Evolutionary conservation across 176 grass and related monocot genomes (phyloP).

Genomic region (Cocos nucifera): DNA sequence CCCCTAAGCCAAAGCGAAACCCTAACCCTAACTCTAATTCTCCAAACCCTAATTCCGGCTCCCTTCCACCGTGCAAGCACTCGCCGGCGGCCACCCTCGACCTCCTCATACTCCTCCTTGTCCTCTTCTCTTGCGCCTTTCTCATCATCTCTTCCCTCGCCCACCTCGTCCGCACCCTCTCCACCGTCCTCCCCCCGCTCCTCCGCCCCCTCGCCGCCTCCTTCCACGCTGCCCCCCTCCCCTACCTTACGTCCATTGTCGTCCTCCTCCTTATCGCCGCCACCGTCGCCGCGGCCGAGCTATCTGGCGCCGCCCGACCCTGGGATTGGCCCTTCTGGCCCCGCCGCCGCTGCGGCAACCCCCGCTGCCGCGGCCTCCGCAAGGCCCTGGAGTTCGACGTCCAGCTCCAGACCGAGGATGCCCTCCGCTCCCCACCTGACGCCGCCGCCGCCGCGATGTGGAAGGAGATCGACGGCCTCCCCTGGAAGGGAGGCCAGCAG

Average conservation of each 20-base stretch:
- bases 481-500: conserved; percentile 80
- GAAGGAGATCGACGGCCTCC: conserved; percentile 87
- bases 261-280: conserved; percentile 29
- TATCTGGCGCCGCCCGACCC: conserved; percentile 31
- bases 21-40: too few relatives aligned
- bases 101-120: conserved; percentile 84
- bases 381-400: conserved; percentile 94
- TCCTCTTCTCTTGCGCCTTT: conserved; percentile 68
- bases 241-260: conserved; percentile 29
- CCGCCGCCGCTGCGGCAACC: conserved; percentile 63
- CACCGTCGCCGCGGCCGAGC: conserved; percentile 13
- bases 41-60: conserved; percentile 24
- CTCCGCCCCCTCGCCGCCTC: conserved; percentile 11
- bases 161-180: conserved; percentile 49
- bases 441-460: conserved; percentile 49
- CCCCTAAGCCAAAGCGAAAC: too few relatives aligned
- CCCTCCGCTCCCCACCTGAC: conserved; percentile 31
- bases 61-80: conserved; percentile 49
- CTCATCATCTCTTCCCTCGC: conserved; percentile 63
- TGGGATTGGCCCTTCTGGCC: conserved; percentile 16
- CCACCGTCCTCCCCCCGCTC: conserved; percentile 33
- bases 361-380: conserved; percentile 53
- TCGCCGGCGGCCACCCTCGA: conserved; percentile 78
- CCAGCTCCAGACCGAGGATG: conserved; percentile 89
- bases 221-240: conserved; percentile 22